Base-by-base conservation (phyloP, 192 early-diverging fungal genomes). In the Dispira parvispora region DNA sequence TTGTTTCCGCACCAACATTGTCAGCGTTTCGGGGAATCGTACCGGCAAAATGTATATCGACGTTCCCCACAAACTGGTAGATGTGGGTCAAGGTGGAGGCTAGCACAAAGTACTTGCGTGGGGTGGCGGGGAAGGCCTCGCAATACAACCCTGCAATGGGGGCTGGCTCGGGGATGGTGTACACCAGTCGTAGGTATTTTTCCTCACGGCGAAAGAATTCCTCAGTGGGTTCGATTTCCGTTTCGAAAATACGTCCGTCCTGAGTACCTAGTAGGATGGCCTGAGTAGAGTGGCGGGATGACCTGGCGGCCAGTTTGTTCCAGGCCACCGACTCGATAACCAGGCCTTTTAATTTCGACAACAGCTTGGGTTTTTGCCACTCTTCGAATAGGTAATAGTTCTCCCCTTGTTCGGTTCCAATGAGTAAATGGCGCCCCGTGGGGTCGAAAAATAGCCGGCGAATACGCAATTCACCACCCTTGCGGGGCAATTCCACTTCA, bases 241-340 rank as follows among this genome's bases (percentile, higher is more conserved):
- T 85, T 69, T 98, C 94, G 69, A 84, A 94, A 53, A 98, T 82
- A 49, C 84, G 77, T 16, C 94, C 94, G 52, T 88, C 84, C 61
- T 86, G 83, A 8, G 84, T 85, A 25, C 90, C 94, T 47, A 98
- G 71, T 61, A 98, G 75, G 45, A 96, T 87, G 12, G 85, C 78
- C 50, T 82, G 82, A 3, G 94, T 94, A 0, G 89, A 85, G 5
- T 68, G 68, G 45, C 63, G 67, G 0, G 69, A 45, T 25, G 69
- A 56, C 5, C 71, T 67, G 44, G 75, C 79, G 26, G 71, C 64
- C 9, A 70, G 73, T 56, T 80, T 77, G 46, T 88, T 92, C 94
- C 94, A 98, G 2, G 88, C 92, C n/a, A 97, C 82, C 0, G 88
- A 87, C 42, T 91, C 87, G 52, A 95, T 80, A 20, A 84, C 69